phyloP scores from a whole-genome alignment of 169 alveolate genomes.

The Besnoitia besnoiti region DNA sequence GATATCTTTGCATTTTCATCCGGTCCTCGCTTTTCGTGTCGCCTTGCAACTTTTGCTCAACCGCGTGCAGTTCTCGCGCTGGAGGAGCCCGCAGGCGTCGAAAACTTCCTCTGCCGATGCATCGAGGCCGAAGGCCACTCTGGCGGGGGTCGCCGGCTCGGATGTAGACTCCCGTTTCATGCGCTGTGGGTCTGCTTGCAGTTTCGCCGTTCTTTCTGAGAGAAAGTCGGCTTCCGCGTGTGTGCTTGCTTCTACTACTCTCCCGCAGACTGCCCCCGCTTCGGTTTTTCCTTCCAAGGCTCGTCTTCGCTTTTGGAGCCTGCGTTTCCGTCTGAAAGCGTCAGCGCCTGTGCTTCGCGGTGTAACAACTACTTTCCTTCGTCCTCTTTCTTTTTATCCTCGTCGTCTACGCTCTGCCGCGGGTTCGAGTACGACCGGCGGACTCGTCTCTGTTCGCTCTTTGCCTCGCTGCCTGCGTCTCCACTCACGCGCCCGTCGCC shows the following conservation, averaged over 20 bases:
- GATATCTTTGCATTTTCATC: no score
- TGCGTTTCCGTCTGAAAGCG: not conserved
- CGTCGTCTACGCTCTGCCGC: not conserved
- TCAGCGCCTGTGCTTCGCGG: not conserved
- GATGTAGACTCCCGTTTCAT: no score
- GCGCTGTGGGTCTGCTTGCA: no score
- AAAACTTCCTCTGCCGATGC: no score
- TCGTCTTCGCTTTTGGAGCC: not conserved
- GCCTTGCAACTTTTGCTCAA: no score
- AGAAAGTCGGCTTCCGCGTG: not conserved
- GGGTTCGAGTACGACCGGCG: slow-evolving; percentile 12
- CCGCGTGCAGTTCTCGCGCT: no score
- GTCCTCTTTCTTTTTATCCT: not conserved
- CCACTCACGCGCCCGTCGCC: not conserved
- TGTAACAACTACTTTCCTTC: not conserved
- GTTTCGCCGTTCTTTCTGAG: no score
- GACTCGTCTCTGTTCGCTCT: not conserved
- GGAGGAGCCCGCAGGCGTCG: no score
- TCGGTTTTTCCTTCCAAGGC: not conserved
- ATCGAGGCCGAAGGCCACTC: no score
- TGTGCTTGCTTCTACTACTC: not conserved
- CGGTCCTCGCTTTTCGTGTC: no score
- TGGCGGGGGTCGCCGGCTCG: no score
- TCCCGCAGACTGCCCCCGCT: not conserved
- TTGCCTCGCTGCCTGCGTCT: not conserved